A percentile compares a stretch with the other conserved stretches of the same genome.
Conservation (phyloP, 352 stramenopile species). For the Chrysophaeum taylorii region DNA sequence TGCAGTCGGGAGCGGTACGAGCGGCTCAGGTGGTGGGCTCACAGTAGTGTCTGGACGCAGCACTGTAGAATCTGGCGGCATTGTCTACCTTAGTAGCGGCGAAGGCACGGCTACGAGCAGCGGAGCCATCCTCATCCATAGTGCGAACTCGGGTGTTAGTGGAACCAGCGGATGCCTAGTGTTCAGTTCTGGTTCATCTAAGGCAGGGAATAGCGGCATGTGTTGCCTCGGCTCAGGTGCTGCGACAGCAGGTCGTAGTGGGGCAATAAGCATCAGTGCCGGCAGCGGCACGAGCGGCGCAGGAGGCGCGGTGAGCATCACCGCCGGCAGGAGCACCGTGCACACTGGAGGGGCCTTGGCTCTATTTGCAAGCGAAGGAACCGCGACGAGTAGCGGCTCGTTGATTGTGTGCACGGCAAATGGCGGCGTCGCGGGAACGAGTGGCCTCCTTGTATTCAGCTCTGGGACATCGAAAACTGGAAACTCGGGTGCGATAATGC, state of each 20-base stretch:
- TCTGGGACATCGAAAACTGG: constrained; percentile 28
- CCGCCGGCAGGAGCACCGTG: not conserved
- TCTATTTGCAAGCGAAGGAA: not conserved
- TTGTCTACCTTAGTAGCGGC: constrained; percentile 21
- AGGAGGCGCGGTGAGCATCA: constrained; percentile 22
- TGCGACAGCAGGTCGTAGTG: constrained; percentile 19
- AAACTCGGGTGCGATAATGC: constrained; percentile 38
- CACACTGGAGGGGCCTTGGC: constrained; percentile 7
- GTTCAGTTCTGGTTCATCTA: not conserved
- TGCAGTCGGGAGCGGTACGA: constrained; percentile 20
- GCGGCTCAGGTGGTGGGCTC: constrained; percentile 13
- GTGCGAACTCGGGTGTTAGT: constrained; percentile 20
- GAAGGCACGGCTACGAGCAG: constrained; percentile 22
- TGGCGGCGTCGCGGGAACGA: constrained; percentile 18
- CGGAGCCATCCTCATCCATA: constrained; percentile 29
- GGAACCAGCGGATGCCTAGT: not conserved
- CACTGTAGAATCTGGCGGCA: constrained; percentile 14
- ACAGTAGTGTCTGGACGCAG: constrained; percentile 6
- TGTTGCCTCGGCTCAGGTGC: not conserved
- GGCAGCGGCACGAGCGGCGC: constrained; percentile 28
- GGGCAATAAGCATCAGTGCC: constrained; percentile 25
- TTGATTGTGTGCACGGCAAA: not conserved
- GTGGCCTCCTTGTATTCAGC: constrained; percentile 27
- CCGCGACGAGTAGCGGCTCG: not conserved
- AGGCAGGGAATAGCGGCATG: not conserved